These are phyloP conservation scores for Pterothamnion heteromorphum DNA, from an alignment of 31 red algal species.

Conservation along the genomic window DNA sequence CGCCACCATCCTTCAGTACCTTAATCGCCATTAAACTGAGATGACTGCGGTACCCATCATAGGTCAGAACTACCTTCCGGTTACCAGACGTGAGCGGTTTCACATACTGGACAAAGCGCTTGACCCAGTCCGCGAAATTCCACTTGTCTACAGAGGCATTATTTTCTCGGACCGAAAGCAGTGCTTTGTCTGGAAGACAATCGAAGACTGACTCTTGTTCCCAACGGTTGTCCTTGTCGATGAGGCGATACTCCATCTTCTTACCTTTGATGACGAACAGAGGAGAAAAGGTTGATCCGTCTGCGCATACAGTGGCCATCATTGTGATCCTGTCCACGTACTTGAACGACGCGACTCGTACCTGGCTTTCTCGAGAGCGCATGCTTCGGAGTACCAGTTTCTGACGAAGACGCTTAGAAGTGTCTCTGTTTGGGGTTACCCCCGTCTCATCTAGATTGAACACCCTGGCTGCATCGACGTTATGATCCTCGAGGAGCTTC, in stretches of 20 bases:
- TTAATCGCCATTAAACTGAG: neutral
- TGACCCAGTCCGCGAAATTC: neutral
- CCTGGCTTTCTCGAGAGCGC: neutral
- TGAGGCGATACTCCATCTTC: neutral
- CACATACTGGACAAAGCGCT: neutral
- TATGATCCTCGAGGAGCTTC: neutral
- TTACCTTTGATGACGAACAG: neutral
- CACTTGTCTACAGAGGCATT: neutral
- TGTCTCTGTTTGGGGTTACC: neutral
- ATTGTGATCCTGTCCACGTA: neutral
- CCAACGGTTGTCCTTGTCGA: neutral
- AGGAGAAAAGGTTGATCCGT: neutral
- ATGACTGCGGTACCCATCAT: neutral
- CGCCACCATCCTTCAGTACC: neutral
- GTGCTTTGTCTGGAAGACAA: neutral
- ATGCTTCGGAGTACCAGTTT: neutral
- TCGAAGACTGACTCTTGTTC: neutral
- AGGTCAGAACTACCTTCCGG: neutral
- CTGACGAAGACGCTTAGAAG: neutral
- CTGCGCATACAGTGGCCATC: conserved; percentile 3
- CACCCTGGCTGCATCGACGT: neutral
- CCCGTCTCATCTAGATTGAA: conserved; percentile 44
- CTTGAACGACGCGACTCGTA: neutral
- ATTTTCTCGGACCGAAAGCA: neutral
- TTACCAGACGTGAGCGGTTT: neutral